phyloP scores from a whole-genome alignment of 345 rosid genomes.

The Euphorbia peplus region DNA sequence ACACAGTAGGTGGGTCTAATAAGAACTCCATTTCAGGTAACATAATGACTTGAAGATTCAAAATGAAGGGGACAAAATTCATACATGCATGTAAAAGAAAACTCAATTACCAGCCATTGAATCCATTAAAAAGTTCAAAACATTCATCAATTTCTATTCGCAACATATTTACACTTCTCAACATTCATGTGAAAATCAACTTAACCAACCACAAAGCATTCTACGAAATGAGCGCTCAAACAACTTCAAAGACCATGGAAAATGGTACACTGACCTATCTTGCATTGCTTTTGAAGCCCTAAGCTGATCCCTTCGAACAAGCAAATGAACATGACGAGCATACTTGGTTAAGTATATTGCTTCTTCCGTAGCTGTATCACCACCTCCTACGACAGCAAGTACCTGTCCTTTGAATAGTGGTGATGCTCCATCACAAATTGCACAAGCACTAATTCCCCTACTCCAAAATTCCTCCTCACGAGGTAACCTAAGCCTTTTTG shows the following conservation, averaged over 20 bases:
- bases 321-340: constrained; percentile 96
- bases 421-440: constrained; percentile 98
- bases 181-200: not conserved
- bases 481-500: constrained; percentile 72
- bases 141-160: not conserved
- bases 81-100: not conserved
- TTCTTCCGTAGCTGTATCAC: constrained; percentile 98
- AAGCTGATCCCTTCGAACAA: constrained; percentile 77
- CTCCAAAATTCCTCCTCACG: constrained; percentile 98
- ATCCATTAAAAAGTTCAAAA: not conserved
- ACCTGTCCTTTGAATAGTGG: constrained; percentile 93
- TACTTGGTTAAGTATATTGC: constrained; percentile 90
- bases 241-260: not conserved
- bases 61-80: not conserved
- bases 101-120: not conserved
- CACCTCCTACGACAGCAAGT: constrained; percentile 97
- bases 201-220: not conserved
- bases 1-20: not conserved
- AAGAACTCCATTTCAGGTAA: not conserved
- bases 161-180: not conserved
- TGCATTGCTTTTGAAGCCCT: constrained; percentile 99
- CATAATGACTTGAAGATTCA: not conserved
- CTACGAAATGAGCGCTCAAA: not conserved
- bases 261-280: constrained; percentile 69
- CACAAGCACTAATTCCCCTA: constrained; percentile 98